A percentile compares a stretch with the other conserved stretches of the same genome.
Conservation (phyloP, 495 filamentous ascomycete species). For the Annulohypoxylon nitens region DNA sequence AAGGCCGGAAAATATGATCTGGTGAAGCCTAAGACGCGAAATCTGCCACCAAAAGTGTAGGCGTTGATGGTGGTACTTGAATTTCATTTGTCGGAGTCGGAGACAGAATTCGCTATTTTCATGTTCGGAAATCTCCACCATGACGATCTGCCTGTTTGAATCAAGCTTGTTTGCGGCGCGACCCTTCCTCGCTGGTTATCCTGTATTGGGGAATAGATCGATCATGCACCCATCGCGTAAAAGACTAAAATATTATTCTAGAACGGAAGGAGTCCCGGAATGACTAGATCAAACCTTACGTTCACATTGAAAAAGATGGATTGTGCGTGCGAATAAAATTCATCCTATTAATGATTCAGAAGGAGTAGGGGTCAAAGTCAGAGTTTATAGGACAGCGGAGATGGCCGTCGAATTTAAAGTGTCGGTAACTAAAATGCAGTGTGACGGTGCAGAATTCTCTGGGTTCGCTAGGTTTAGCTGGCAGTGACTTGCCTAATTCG, state of each 20-base stretch:
- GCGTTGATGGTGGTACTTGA: too few species aligned
- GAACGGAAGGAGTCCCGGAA: not conserved
- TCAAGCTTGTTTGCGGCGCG: conserved; percentile 1
- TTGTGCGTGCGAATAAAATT: not conserved
- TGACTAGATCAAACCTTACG: not conserved
- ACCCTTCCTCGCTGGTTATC: not conserved
- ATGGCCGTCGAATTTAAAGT: conserved; percentile 37
- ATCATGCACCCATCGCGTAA: not conserved
- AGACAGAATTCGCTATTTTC: not conserved
- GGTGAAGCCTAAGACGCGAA: not conserved
- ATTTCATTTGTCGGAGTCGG: conserved; percentile 7
- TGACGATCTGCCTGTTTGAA: conserved; percentile 9
- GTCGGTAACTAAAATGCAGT: conserved; percentile 29
- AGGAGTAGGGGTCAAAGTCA: conserved; percentile 1
- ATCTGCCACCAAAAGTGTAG: too few species aligned
- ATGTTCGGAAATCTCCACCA: conserved; percentile 9
- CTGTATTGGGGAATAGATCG: too few species aligned
- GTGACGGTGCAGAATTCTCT: conserved; percentile 14
- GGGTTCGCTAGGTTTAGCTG: conserved; percentile 13
- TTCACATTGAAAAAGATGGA: not conserved
- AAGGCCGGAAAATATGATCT: conserved; percentile 5
- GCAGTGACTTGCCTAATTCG: conserved; percentile 38
- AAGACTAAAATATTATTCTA: not conserved
- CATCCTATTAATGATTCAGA: not conserved
- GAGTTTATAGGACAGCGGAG: conserved; percentile 29